Base-by-base conservation (phyloP, 257 asterid genomes). In the Perilla frutescens region DNA sequence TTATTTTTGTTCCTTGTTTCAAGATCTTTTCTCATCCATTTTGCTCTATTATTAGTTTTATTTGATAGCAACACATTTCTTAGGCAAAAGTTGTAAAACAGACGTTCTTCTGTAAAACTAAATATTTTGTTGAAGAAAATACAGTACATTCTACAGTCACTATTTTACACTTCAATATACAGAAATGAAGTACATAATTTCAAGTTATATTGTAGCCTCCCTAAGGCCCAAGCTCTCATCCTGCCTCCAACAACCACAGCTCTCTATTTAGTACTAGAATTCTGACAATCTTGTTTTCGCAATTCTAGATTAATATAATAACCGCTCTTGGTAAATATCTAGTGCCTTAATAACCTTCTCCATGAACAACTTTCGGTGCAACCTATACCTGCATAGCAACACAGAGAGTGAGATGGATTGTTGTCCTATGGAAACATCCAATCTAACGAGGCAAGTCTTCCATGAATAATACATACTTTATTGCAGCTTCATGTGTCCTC, bases 401-500 rank as follows among this genome's bases (percentile, higher is more conserved):
- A 50, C 50, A 49, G 31, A 2, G 49, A 60, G 49, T 77, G 13
- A 73, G 63, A 70, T 39, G 59, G 75, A 64, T 57, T 57, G 26
- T 57, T 50, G 41, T 44, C 62, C 15, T 34, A 20, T 49, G 4
- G 62, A 40, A n/a, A n/a, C 49, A 76, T 61, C 47, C 31, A 39
- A 45, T 29, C 6, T 11, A 47, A 47, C 2, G 44, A 32, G 57
- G 20, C 5, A 8, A 65, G 43, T 56, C 49, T 44, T 68, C 58
- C 48, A 36, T 14, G 71, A 39, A 4, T 50, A 71, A 0, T 59
- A 75, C 93, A 9, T 86, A 92, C 97, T 85, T 95, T 66, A 95
- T 84, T 64, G 98, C 93, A 37, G 98, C 95, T 84, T 90, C 97
- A 9, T 76, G 84, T 8, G 96, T 83, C 85, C 96, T 91, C 84